phyloP scores from a whole-genome alignment of 495 filamentous ascomycete genomes.

The Hypomontagnella monticulosa region DNA sequence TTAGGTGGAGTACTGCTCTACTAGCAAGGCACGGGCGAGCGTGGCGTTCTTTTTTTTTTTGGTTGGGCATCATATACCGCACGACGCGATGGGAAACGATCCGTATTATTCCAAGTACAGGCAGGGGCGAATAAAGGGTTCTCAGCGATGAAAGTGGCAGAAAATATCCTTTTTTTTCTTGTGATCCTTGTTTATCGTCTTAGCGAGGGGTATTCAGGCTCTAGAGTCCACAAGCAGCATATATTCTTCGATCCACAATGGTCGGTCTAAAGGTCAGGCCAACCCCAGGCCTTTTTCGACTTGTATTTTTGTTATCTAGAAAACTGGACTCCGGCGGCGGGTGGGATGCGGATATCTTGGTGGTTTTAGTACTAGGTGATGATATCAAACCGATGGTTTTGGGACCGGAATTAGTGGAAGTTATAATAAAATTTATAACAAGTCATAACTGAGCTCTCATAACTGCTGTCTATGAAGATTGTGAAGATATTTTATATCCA shows the following conservation, averaged over 20 bases:
- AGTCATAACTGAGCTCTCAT: not conserved
- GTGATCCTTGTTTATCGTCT: constrained; percentile 4
- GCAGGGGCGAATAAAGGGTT: constrained; percentile 35
- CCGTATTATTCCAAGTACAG: constrained; percentile 39
- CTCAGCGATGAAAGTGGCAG: constrained; percentile 35
- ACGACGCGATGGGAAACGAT: constrained; percentile 43
- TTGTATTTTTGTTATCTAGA: constrained; percentile 36
- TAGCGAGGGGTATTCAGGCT: constrained; percentile 1
- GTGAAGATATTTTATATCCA: not conserved
- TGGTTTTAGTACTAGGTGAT: constrained; percentile 16
- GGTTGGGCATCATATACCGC: constrained; percentile 39
- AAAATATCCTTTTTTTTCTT: constrained; percentile 25
- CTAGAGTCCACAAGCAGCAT: constrained; percentile 23
- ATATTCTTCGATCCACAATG: constrained; percentile 14
- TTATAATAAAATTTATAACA: constrained; percentile 41
- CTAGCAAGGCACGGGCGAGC: constrained; percentile 34
- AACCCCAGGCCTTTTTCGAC: not conserved
- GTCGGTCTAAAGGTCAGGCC: constrained; percentile 1
- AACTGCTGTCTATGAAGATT: not conserved
- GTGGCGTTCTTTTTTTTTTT: constrained; percentile 42
- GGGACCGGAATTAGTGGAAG: constrained; percentile 17
- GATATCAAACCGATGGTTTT: constrained; percentile 35
- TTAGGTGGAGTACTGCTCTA: constrained; percentile 14
- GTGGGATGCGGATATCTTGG: constrained; percentile 12
- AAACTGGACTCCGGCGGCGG: constrained; percentile 16